Evolutionary conservation across 2,329 filamentous ascomycete genomes (phyloP).

Genomic region (Aspergillus eucalypticola): DNA sequence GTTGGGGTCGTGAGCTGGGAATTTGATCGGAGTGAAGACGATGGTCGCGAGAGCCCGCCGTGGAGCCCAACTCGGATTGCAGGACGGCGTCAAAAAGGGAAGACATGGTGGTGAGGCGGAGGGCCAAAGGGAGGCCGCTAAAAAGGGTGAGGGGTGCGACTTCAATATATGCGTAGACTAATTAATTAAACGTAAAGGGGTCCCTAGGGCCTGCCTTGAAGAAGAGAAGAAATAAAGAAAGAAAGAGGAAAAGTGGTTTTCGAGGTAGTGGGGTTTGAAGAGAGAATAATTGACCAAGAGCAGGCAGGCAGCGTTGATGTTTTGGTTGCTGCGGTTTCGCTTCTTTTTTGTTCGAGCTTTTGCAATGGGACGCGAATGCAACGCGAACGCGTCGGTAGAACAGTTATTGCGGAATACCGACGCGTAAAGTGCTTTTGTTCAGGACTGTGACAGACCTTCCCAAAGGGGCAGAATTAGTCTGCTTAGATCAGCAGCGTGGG

Average conservation of each 20-base stretch:
- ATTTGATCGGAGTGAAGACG: constrained; percentile 41
- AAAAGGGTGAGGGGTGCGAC: background rate
- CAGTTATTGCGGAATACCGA: constrained; percentile 20
- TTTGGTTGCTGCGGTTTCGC: constrained; percentile 13
- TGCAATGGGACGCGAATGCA: constrained; percentile 23
- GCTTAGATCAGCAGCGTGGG: background rate
- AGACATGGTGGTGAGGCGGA: constrained; percentile 37
- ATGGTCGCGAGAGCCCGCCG: constrained; percentile 25
- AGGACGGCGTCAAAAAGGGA: constrained; percentile 45
- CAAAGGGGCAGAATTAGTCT: too few species aligned
- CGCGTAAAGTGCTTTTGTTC: constrained; percentile 39
- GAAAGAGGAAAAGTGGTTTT: too few species aligned
- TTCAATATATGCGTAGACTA: background rate
- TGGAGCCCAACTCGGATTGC: constrained; percentile 44
- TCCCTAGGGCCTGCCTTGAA: constrained; percentile 2
- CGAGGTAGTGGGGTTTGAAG: background rate
- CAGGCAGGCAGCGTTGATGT: constrained; percentile 1
- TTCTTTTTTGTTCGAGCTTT: constrained; percentile 13
- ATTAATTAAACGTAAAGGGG: background rate
- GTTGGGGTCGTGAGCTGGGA: constrained; percentile 58
- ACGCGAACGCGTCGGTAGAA: constrained; percentile 33
- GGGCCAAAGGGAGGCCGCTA: constrained; percentile 26
- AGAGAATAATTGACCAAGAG: background rate
- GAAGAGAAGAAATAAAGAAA: background rate
- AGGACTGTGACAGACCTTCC: too few species aligned